phyloP scores from a whole-genome alignment of 129 eudicot genomes.

The Tanacetum coccineum region DNA sequence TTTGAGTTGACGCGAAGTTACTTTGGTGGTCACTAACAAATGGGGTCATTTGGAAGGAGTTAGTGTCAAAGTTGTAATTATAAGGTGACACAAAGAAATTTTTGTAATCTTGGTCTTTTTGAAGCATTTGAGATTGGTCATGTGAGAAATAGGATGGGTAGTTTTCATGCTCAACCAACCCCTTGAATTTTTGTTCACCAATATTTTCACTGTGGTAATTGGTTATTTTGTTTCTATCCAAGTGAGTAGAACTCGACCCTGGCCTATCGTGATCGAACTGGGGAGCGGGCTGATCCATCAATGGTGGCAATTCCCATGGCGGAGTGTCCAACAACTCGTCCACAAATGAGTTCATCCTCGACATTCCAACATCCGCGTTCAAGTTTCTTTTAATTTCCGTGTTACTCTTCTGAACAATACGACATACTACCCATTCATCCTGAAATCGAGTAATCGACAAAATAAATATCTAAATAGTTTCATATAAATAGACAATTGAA shows the following conservation, averaged over 20 bases:
- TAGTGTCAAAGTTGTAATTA: conserved; percentile 28
- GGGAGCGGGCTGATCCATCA: conserved; percentile 33
- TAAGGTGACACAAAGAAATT: conserved; percentile 30
- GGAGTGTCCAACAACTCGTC: conserved; percentile 50
- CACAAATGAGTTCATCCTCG: conserved; percentile 50
- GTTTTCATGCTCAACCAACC: conserved; percentile 28
- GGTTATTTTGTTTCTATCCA: conserved; percentile 21
- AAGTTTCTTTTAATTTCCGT: conserved; percentile 31
- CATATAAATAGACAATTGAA: neutral
- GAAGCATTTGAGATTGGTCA: conserved; percentile 25
- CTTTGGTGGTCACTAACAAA: conserved; percentile 21
- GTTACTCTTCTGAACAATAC: conserved; percentile 56
- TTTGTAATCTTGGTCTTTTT: conserved; percentile 35
- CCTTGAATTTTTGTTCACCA: conserved; percentile 19
- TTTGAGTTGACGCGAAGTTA: conserved; percentile 21
- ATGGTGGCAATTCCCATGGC: conserved; percentile 45
- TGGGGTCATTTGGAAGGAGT: conserved; percentile 26
- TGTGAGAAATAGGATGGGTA: conserved; percentile 27
- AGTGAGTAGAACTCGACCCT: conserved; percentile 16
- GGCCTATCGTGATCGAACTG: conserved; percentile 14
- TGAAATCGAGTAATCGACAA: conserved; percentile 18
- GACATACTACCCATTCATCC: conserved; percentile 82
- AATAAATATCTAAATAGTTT: neutral
- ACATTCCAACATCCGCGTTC: conserved; percentile 18
- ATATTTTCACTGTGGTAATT: conserved; percentile 17